Percentiles rank a stretch among this genome's conserved stretches.
These are phyloP conservation scores for Dipsacomyces acuminosporus DNA, from an alignment of 371 early-diverging fungal genomes.

Conservation along the genomic window DNA sequence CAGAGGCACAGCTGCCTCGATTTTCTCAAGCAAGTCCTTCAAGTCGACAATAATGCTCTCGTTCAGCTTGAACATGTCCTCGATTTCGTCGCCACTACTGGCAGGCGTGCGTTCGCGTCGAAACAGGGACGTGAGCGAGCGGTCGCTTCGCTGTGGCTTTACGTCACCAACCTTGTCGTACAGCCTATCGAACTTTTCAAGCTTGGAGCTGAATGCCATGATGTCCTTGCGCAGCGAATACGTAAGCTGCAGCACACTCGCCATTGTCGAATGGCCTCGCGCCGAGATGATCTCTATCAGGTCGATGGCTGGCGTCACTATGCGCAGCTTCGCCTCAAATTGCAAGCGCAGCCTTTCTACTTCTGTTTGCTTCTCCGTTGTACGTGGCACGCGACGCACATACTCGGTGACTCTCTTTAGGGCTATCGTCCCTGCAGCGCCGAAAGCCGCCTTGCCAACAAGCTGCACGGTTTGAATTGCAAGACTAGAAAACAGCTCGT, in stretches of 20 bases:
- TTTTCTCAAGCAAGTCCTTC: constrained; percentile 48
- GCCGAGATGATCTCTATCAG: constrained; percentile 61
- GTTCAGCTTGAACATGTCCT: not conserved
- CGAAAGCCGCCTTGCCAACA: constrained; percentile 70
- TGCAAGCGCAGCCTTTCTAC: constrained; percentile 23
- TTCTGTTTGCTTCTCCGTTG: constrained; percentile 22
- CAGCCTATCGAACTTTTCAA: constrained; percentile 19
- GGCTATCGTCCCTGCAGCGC: constrained; percentile 63
- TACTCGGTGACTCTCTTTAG: constrained; percentile 59
- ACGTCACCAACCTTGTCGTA: not conserved
- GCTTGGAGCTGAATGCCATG: constrained; percentile 48
- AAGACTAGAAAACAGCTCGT: constrained; percentile 61
- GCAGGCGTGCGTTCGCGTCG: constrained; percentile 5
- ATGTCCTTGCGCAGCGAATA: constrained; percentile 56
- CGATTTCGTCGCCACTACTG: too few relatives aligned
- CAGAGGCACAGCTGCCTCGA: constrained; percentile 65
- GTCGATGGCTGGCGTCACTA: constrained; percentile 66
- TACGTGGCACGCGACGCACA: constrained; percentile 38
- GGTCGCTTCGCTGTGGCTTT: constrained; percentile 1
- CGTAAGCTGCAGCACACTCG: constrained; percentile 60
- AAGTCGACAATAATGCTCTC: constrained; percentile 40
- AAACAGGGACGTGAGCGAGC: constrained; percentile 6
- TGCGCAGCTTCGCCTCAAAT: constrained; percentile 46
- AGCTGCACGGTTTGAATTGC: constrained; percentile 65
- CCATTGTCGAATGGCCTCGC: constrained; percentile 59